Percentiles rank a stretch among this genome's conserved stretches.
These are phyloP conservation scores for Cyamopsis tetragonoloba DNA, from an alignment of 306 rosid species.

Conservation along the genomic window DNA sequence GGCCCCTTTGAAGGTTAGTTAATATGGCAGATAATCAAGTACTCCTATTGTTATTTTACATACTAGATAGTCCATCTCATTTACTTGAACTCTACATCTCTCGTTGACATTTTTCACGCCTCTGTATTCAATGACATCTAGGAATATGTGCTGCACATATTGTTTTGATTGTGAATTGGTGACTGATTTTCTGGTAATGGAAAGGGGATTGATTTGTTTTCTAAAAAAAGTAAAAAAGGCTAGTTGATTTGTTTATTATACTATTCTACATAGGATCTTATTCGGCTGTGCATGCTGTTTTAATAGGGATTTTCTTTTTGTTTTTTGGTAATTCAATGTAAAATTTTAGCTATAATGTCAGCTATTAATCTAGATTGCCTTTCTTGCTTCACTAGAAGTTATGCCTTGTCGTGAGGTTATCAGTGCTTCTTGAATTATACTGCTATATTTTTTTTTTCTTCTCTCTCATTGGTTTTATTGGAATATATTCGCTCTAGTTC, in stretches of 20 bases:
- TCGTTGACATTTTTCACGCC: background rate
- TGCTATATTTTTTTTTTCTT: background rate
- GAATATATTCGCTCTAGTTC: background rate
- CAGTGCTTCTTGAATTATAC: background rate
- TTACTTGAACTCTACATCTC: background rate
- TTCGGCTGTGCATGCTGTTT: background rate
- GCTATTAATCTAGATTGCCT: slow-evolving; percentile 7
- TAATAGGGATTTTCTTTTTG: no score
- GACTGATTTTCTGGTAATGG: no score
- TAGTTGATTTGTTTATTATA: background rate
- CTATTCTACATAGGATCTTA: background rate
- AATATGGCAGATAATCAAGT: slow-evolving; percentile 3
- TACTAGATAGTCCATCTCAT: background rate
- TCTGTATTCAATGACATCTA: background rate
- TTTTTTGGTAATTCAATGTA: background rate
- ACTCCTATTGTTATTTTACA: slow-evolving; percentile 6
- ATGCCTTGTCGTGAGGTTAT: background rate
- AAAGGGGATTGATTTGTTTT: no score
- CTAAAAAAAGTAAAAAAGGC: no score
- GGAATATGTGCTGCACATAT: background rate
- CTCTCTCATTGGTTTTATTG: background rate
- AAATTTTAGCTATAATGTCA: background rate
- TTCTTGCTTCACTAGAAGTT: background rate
- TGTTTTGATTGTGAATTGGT: slow-evolving; percentile 15
- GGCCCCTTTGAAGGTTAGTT: slow-evolving; percentile 95